A percentile compares a stretch with the other conserved stretches of the same genome.
phyloP scores from a whole-genome alignment of 495 filamentous ascomycete genomes.

The Aspergillus hancockii region DNA sequence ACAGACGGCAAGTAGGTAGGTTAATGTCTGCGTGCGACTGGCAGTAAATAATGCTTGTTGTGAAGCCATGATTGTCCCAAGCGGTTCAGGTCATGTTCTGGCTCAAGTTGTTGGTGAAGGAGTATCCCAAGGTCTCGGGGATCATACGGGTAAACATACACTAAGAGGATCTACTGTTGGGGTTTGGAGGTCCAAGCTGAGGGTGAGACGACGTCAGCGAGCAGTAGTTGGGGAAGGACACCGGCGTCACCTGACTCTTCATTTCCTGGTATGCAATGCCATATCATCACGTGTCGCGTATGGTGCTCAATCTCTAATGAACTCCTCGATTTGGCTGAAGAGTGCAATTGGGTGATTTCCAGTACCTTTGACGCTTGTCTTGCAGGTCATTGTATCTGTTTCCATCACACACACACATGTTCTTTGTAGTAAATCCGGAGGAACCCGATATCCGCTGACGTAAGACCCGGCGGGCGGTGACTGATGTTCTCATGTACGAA shows the following conservation, averaged over 20 bases:
- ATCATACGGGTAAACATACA: neutral
- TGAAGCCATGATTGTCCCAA: slow-evolving; percentile 30
- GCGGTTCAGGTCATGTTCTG: neutral
- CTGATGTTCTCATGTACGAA: neutral
- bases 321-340: no score
- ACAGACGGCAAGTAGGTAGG: slow-evolving; percentile 86
- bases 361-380: no score
- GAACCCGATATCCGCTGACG: slow-evolving; percentile 29
- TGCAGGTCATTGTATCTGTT: no score
- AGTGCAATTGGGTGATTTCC: no score
- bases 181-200: neutral
- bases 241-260: slow-evolving; percentile 4
- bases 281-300: no score
- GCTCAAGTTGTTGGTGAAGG: neutral
- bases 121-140: neutral
- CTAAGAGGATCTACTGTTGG: neutral
- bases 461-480: slow-evolving; percentile 32
- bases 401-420: no score
- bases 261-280: no score
- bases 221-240: no score
- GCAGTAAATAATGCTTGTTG: slow-evolving; percentile 55
- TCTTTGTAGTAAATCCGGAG: no score
- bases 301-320: no score
- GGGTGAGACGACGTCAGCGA: neutral
- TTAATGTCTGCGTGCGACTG: slow-evolving; percentile 70